Evolutionary conservation across 176 grass and related monocot species (phyloP), one percentile per base, ranked within the genome.

Genomic region (Hordeum marinum): DNA sequence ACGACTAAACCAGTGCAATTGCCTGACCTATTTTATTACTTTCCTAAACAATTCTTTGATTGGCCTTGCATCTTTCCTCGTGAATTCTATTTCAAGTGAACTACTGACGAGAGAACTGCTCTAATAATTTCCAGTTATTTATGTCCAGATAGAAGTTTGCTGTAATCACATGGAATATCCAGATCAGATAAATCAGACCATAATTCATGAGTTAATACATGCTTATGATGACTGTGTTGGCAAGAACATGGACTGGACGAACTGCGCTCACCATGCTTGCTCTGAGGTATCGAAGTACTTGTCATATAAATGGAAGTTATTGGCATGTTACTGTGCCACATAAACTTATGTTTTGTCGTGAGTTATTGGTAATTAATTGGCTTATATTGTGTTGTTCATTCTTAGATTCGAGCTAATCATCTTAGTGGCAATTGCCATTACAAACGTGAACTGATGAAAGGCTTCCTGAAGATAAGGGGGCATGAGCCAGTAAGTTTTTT

Each of bases 191-290:
- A 89, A 73, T 63, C 96, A 92, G 82, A 68, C 91, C 63, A 2
- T 99, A 45, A 94, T 94, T 91, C 96, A 96, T 81, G 96, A 94
- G 48, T 82, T 99, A 76, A 85, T 99, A 84, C 93, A 99, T 88
- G 96, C 93, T 82, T 96, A 99, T 84, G 96, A 99, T 66, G 96
- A 96, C 50, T 99, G 96, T 1, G 85, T 92, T 75, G 74, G 26
- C 66, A 99, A 96, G 86, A 95, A 98, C 82, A 0, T 99, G 41
- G 82, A 96, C 62, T 94, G 93, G 93, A 91, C 34, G 65, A 96
- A 99, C 90, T 99, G 96, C 71, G 93, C 78, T 68, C 96, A 99
- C 78, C 93, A 99, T 89, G 96, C 91, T 87, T 99, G 96, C 86
- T 94, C 93, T 21, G 96, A 96, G 93, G 96, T 94, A 94, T 75